Evolutionary conservation across 2,329 filamentous ascomycete species (phyloP), one percentile per base, ranked within the genome.

Genomic region (Hymenoscyphus occultus): DNA sequence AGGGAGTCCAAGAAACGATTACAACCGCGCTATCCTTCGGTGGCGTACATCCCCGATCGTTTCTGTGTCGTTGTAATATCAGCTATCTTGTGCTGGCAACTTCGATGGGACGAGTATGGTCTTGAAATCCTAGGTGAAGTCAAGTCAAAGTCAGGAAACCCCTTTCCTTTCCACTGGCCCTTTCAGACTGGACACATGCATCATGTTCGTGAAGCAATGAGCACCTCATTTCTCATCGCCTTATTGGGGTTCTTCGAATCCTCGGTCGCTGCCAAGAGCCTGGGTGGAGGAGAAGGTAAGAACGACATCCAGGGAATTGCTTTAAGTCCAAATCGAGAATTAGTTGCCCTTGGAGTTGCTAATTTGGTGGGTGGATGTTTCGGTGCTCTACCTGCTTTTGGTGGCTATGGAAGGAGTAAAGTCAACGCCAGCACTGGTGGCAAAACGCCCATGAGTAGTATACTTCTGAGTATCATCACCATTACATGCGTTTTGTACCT

Each of bases 181-280:
- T 95, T 97, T 73, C 86, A 88, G 69, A 79, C 86, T 1, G 82
- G 86, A 5, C 86, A 96, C 71, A 88, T 98, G 82, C 84, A 86
- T 31, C 90, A 97, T 74, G 91, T 96, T 62, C 89, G 90, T 28
- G 90, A 92, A 68, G 90, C 92, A 45, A 90, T 98, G 84, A 89
- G 91, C 61, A 98, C 95, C 0, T 90, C 92, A 0, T 97, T 99
- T 74, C 83, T 98, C 62, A 97, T 99, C 69, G 92, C 93, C 0
- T 83, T 99, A 31, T 87, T 99, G 0, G 95, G 95, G n/a, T 99
- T 99, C 78, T 99, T 99, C 73, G 95, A 99, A 77, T 97, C 92
- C 2, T 97, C 93, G 0, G 93, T 99, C 13, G 95, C 95, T 0
- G 95, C 95, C 42, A 98, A 98, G 78, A 94, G 91, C 68, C 80